phyloP scores from a whole-genome alignment of 164 flowering plant species.

The Vitis rotundifolia region DNA sequence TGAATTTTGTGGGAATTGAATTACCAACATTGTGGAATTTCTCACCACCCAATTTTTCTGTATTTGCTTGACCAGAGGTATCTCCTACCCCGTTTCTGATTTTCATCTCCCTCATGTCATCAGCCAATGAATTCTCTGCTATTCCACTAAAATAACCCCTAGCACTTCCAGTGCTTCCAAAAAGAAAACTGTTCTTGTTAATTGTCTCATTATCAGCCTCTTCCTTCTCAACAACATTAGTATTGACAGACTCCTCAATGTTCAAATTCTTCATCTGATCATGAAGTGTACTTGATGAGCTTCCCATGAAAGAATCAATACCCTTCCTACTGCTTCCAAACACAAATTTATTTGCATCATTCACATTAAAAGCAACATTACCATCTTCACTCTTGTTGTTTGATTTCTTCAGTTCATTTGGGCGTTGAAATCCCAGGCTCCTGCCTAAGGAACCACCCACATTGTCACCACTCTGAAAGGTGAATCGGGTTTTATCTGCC shows the following conservation, averaged over 20 bases:
- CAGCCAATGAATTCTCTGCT: conserved; percentile 18
- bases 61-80: neutral
- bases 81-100: conserved; percentile 12
- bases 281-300: conserved; percentile 11
- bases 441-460: conserved; percentile 13
- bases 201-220: conserved; percentile 4
- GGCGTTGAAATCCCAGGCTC: conserved; percentile 23
- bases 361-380: neutral
- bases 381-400: conserved; percentile 21
- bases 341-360: neutral
- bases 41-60: conserved; percentile 13
- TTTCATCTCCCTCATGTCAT: conserved; percentile 36
- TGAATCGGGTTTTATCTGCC: neutral
- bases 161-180: conserved; percentile 11
- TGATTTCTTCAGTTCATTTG: conserved; percentile 45
- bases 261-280: conserved; percentile 29
- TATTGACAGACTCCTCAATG: conserved; percentile 15
- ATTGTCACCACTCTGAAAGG: conserved; percentile 5
- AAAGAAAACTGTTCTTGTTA: conserved; percentile 13
- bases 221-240: conserved; percentile 10
- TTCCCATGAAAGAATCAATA: conserved; percentile 1
- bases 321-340: conserved; percentile 6
- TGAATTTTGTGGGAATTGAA: conserved; percentile 20
- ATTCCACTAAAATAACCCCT: conserved; percentile 11
- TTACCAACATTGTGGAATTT: conserved; percentile 7